phyloP scores from a whole-genome alignment of 2,329 filamentous ascomycete genomes.

The Fusarium veterinarium region DNA sequence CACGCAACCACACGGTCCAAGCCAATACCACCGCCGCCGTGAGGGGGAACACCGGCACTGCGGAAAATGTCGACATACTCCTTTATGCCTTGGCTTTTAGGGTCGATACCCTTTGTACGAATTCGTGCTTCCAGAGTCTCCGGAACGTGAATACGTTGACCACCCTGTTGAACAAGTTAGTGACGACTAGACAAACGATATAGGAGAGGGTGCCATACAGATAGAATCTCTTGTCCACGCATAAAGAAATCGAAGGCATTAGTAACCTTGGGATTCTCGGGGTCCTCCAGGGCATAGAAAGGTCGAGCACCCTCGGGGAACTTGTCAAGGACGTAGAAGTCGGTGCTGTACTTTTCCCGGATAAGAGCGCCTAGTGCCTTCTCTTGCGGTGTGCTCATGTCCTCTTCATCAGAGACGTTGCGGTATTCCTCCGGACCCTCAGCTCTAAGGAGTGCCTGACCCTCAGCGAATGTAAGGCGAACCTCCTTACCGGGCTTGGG shows the following conservation, averaged over 20 bases:
- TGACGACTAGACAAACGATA: background rate
- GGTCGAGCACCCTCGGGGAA: slow-evolving; percentile 90
- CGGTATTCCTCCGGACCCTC: slow-evolving; percentile 75
- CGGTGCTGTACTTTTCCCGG: slow-evolving; percentile 88
- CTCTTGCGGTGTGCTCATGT: slow-evolving; percentile 84
- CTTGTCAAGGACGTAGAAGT: slow-evolving; percentile 98
- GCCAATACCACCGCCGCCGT: slow-evolving; percentile 90
- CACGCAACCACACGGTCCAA: slow-evolving; percentile 85
- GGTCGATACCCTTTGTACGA: slow-evolving; percentile 83
- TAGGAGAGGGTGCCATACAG: slow-evolving; percentile 53
- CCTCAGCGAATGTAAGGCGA: slow-evolving; percentile 81
- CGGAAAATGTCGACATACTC: slow-evolving; percentile 88
- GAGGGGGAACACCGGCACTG: slow-evolving; percentile 86
- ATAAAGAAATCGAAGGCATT: slow-evolving; percentile 87
- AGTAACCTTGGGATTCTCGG: slow-evolving; percentile 72
- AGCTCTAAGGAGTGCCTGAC: slow-evolving; percentile 79
- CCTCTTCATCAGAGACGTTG: slow-evolving; percentile 80
- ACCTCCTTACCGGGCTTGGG: slow-evolving; percentile 80
- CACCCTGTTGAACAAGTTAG: slow-evolving; percentile 56
- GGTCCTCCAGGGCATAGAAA: slow-evolving; percentile 88
- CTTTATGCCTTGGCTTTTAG: slow-evolving; percentile 78
- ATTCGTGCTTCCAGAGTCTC: slow-evolving; percentile 81
- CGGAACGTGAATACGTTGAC: slow-evolving; percentile 89
- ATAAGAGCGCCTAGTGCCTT: slow-evolving; percentile 90
- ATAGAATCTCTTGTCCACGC: slow-evolving; percentile 91